Percentiles rank a stretch among this genome's conserved stretches.
phyloP scores from a whole-genome alignment of 176 grass and related monocot genomes.

The Oryza punctata region DNA sequence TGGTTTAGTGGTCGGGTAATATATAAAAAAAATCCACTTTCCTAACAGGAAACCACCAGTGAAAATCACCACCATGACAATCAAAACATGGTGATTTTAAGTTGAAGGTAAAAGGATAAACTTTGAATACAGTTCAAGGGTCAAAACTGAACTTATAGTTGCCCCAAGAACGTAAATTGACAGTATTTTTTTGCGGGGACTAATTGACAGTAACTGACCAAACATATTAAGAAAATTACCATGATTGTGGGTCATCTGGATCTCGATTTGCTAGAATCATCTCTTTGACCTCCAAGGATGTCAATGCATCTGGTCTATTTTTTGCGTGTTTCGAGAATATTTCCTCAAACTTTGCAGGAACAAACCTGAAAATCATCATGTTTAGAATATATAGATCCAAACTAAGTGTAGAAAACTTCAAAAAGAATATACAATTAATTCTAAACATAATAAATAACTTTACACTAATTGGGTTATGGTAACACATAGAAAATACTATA shows the following conservation, averaged over 20 bases:
- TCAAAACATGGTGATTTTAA: too few relatives aligned
- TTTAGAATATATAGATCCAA: neutral
- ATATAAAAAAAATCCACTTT: too few relatives aligned
- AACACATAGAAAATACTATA: too few relatives aligned
- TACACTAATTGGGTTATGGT: too few relatives aligned
- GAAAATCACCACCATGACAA: too few relatives aligned
- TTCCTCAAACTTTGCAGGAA: slow-evolving; percentile 72
- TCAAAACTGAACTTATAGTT: neutral
- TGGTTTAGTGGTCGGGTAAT: too few relatives aligned
- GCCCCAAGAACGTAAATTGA: neutral
- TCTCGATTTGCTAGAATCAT: slow-evolving; percentile 65
- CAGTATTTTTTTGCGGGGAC: too few relatives aligned
- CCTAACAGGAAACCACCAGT: too few relatives aligned
- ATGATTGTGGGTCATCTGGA: slow-evolving; percentile 51
- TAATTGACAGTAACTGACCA: neutral
- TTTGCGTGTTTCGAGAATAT: slow-evolving; percentile 82
- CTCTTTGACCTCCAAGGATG: slow-evolving; percentile 53
- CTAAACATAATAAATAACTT: too few relatives aligned
- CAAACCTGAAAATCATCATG: slow-evolving; percentile 52
- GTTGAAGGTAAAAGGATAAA: too few relatives aligned
- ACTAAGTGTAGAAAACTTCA: neutral
- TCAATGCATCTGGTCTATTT: slow-evolving; percentile 46
- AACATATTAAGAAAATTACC: slow-evolving; percentile 40
- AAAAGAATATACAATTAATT: neutral
- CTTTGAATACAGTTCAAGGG: too few relatives aligned